These are phyloP conservation scores for Fusarium sp. DNA, from an alignment of 2,329 filamentous ascomycete genomes.

Conservation along the genomic window DNA sequence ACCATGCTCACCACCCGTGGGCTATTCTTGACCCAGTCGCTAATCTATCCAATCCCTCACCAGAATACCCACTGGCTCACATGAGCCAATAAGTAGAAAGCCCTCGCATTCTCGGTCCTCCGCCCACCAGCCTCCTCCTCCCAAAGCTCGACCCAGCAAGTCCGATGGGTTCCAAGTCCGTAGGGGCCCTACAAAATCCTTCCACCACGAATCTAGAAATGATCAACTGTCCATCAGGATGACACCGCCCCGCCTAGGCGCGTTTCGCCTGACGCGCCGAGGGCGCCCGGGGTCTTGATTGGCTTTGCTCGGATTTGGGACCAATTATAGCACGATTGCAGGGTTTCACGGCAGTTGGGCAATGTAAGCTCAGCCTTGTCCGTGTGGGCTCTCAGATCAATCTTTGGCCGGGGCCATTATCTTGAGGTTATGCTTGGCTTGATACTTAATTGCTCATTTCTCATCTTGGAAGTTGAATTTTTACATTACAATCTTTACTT, in stretches of 20 bases:
- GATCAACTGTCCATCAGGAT: background rate
- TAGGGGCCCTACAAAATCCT: background rate
- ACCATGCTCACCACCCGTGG: background rate
- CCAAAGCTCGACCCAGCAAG: background rate
- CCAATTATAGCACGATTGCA: background rate
- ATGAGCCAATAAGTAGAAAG: background rate
- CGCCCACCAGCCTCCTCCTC: background rate
- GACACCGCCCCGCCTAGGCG: background rate
- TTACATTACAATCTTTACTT: background rate
- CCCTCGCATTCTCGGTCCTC: background rate
- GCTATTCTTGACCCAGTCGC: background rate
- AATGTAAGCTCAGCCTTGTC: background rate
- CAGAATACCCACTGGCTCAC: background rate
- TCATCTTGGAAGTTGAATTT: background rate
- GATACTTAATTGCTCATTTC: background rate
- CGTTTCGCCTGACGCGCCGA: background rate
- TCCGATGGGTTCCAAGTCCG: background rate
- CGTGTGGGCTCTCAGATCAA: constrained; percentile 1
- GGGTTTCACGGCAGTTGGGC: constrained; percentile 7
- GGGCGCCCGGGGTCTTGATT: background rate
- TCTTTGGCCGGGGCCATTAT: background rate
- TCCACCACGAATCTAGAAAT: background rate
- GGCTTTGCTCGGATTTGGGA: background rate
- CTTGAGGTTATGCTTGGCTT: background rate
- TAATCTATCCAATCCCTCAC: background rate